These are phyloP conservation scores for Aureobasidium sp. DNA, from an alignment of 2,329 filamentous ascomycete species.

Conservation along the genomic window DNA sequence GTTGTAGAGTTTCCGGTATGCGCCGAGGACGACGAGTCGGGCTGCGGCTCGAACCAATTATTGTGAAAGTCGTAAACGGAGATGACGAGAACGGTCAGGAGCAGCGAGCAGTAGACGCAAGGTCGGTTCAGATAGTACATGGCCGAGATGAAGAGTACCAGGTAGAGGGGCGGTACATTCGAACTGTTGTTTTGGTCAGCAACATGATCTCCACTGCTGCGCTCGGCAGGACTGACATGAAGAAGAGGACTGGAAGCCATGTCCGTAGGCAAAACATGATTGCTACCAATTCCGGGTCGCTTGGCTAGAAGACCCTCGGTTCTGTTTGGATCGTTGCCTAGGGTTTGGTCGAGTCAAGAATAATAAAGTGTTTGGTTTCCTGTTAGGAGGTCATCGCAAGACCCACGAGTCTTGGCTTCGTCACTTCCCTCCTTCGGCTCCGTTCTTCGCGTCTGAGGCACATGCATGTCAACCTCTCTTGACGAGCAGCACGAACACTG, in stretches of 20 bases:
- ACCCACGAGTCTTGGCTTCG: conserved; percentile 1
- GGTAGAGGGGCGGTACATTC: conserved; percentile 43
- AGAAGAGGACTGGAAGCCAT: conserved; percentile 44
- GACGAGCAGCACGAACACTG: neutral
- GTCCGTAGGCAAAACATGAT: conserved; percentile 62
- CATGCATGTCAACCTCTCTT: neutral
- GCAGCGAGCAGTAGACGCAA: conserved; percentile 94
- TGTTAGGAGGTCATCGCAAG: neutral
- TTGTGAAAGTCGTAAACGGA: conserved; percentile 90
- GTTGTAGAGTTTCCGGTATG: conserved; percentile 12
- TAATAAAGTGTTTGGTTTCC: neutral
- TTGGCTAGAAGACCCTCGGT: neutral
- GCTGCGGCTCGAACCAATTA: conserved; percentile 87
- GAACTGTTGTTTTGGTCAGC: conserved; percentile 29
- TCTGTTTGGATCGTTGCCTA: neutral
- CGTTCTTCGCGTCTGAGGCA: neutral
- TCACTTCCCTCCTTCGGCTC: neutral
- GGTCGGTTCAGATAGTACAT: conserved; percentile 95
- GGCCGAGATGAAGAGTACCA: conserved; percentile 59
- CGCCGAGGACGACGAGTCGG: conserved; percentile 27
- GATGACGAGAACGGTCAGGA: conserved; percentile 89
- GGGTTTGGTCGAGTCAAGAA: neutral
- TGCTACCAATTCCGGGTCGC: neutral
- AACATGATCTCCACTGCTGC: neutral
- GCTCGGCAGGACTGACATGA: conserved; percentile 38